A percentile compares a stretch with the other conserved stretches of the same genome.
Conservation (phyloP, 768 basidiomycete genomes). For the Suillus occidentalis region DNA sequence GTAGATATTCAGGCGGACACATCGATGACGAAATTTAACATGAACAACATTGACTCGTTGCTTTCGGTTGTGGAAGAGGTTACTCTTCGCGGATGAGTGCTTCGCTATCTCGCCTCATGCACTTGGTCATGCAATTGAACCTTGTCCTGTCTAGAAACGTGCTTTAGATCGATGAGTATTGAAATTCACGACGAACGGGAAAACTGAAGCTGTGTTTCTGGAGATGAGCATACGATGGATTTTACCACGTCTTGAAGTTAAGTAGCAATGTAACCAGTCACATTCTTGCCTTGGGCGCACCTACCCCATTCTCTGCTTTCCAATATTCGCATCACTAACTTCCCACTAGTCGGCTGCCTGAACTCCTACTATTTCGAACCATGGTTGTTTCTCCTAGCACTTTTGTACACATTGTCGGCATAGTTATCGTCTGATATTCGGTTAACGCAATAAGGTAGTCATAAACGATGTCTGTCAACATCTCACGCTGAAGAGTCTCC, state of each 20-base stretch:
- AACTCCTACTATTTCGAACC: no score
- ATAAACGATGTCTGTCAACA: background rate
- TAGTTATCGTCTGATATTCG: background rate
- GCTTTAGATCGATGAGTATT: background rate
- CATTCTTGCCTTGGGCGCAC: no score
- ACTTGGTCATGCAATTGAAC: background rate
- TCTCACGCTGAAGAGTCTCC: slow-evolving; percentile 27
- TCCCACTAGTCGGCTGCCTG: no score
- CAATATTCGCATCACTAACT: no score
- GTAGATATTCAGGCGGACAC: no score
- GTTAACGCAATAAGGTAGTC: background rate
- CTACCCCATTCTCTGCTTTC: no score
- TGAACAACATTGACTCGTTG: no score
- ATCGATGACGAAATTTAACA: no score
- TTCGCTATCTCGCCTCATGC: background rate
- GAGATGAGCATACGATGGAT: no score
- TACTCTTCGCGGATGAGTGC: background rate
- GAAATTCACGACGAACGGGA: background rate
- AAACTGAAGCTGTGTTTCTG: background rate
- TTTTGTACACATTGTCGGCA: no score
- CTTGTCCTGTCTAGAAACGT: background rate
- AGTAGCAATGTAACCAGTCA: background rate
- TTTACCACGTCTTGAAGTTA: background rate
- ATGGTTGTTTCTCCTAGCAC: no score
- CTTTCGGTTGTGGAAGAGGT: no score